A percentile compares a stretch with the other conserved stretches of the same genome.
These are phyloP conservation scores for Eucalyptus guilfoylei DNA, from an alignment of 345 rosid genomes.

Conservation along the genomic window DNA sequence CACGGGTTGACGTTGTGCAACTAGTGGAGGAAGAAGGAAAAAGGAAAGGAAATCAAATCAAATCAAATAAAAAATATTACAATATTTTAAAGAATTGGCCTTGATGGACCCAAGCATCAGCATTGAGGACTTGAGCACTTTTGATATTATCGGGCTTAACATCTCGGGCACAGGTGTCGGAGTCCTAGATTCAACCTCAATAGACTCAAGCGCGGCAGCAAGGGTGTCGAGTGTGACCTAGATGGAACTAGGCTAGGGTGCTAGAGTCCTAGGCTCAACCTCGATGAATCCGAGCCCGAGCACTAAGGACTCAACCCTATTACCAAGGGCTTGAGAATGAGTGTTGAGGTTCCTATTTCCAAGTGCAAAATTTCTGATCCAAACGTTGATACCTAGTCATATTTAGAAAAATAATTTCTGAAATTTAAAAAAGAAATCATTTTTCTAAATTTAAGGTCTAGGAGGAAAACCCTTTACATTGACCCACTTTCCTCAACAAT, in stretches of 20 bases:
- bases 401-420: background rate
- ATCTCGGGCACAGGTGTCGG: background rate
- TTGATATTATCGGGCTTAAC: background rate
- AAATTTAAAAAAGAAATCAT: too few relatives aligned
- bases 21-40: background rate
- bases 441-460: too few relatives aligned
- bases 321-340: background rate
- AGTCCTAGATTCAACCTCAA: background rate
- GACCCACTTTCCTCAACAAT: background rate
- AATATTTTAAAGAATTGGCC: background rate
- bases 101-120: background rate
- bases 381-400: background rate
- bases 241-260: background rate
- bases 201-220: background rate
- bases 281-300: fast-evolving
- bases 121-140: background rate
- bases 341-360: background rate
- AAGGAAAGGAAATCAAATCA: background rate
- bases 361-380: background rate
- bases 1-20: background rate
- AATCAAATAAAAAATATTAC: background rate
- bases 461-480: background rate
- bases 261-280: background rate
- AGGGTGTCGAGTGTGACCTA: background rate
- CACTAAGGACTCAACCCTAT: background rate